A percentile compares a stretch with the other conserved stretches of the same genome.
phyloP scores from a whole-genome alignment of 768 basidiomycete genomes.

The Leccinum ochraceum region DNA sequence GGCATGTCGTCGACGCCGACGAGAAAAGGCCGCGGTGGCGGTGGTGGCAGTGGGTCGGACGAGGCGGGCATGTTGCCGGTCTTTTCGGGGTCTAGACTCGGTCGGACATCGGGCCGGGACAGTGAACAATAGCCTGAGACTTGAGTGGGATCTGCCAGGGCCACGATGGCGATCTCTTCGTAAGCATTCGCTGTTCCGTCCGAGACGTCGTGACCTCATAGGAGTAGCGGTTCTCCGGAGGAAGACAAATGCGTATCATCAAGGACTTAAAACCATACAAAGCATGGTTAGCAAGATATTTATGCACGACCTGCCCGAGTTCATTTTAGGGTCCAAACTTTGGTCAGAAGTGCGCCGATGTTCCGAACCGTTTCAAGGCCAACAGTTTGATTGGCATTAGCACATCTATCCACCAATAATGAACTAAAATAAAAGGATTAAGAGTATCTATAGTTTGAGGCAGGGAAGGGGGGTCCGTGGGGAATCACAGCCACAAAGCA shows the following conservation, averaged over 20 bases:
- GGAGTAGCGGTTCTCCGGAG: background rate
- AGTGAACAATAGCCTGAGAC: background rate
- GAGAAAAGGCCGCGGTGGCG: slow-evolving; percentile 16
- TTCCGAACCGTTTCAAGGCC: slow-evolving; percentile 45
- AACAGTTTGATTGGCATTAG: background rate
- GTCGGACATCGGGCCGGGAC: slow-evolving; percentile 10
- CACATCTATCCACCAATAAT: no score
- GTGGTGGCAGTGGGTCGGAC: slow-evolving; percentile 22
- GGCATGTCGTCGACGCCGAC: background rate
- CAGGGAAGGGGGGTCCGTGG: no score
- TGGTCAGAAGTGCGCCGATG: slow-evolving; percentile 42
- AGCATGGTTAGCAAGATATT: background rate
- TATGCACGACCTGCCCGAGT: background rate
- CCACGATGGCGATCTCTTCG: background rate
- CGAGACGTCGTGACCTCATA: slow-evolving; percentile 9
- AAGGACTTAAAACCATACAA: background rate
- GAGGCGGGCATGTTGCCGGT: slow-evolving; percentile 29
- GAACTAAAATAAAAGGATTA: no score
- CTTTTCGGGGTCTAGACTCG: slow-evolving; percentile 8
- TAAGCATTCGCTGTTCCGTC: slow-evolving; percentile 13
- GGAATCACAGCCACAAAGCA: no score
- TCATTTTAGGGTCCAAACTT: slow-evolving; percentile 30
- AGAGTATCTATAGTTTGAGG: no score
- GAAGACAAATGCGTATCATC: slow-evolving; percentile 11
- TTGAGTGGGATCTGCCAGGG: background rate